phyloP scores from a whole-genome alignment of 805 yeast species.

The Lipomyces kockii region DNA sequence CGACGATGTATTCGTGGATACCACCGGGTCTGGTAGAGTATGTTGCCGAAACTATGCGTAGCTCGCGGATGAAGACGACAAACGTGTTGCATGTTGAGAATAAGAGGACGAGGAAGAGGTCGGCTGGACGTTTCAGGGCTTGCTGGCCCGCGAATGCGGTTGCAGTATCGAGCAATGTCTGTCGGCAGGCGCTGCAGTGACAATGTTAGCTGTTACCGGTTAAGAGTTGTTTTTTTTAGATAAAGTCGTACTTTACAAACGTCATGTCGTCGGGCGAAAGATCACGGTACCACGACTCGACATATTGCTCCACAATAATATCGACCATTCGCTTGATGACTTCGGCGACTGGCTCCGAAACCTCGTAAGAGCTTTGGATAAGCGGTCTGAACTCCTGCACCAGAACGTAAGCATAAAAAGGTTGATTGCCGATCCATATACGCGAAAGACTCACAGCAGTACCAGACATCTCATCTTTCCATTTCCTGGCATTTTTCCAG shows the following conservation, averaged over 20 bases:
- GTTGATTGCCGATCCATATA: no score
- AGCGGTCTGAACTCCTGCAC: slow-evolving; percentile 22
- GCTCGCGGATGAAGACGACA: slow-evolving; percentile 37
- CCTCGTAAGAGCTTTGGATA: slow-evolving; percentile 22
- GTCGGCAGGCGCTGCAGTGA: slow-evolving; percentile 24
- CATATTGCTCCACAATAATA: slow-evolving; percentile 29
- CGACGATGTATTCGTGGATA: slow-evolving; percentile 35
- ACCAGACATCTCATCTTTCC: slow-evolving; percentile 11
- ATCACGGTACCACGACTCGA: slow-evolving; percentile 24
- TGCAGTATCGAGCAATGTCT: slow-evolving; percentile 48
- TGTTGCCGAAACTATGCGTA: slow-evolving; percentile 28
- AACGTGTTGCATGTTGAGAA: slow-evolving; percentile 37
- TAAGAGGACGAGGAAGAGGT: slow-evolving; percentile 31
- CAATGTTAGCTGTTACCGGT: not conserved
- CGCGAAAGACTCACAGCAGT: slow-evolving; percentile 15
- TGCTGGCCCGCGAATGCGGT: slow-evolving; percentile 30
- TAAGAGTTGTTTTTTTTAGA: not conserved
- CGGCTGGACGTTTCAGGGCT: slow-evolving; percentile 33
- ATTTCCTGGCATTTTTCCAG: slow-evolving; percentile 23
- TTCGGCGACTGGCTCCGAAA: slow-evolving; percentile 18
- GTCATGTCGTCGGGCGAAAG: slow-evolving; percentile 25
- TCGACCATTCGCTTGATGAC: slow-evolving; percentile 29
- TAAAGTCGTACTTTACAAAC: slow-evolving; percentile 17
- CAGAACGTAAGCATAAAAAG: not conserved
- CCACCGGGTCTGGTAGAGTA: slow-evolving; percentile 27